Conservation (phyloP, 106 monocot genomes). For the Apostasia ramifera region DNA sequence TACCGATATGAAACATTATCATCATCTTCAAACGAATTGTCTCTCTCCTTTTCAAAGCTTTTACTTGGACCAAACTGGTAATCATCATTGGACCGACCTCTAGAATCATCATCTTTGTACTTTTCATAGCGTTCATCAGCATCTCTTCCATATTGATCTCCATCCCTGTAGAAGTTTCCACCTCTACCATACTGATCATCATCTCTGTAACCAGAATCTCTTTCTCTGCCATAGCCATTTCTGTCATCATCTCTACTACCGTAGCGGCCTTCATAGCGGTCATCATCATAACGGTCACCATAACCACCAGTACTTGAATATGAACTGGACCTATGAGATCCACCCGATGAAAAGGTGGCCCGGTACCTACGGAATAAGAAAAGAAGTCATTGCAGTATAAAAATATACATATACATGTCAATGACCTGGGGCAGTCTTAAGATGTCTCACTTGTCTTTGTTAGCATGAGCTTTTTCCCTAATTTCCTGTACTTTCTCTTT, state of each 20-base stretch:
- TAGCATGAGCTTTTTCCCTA: constrained; percentile 71
- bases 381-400: not conserved
- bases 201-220: constrained; percentile 56
- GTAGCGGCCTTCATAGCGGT: constrained; percentile 47
- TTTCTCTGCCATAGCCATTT: constrained; percentile 60
- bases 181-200: constrained; percentile 61
- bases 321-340: constrained; percentile 37
- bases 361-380: constrained; percentile 30
- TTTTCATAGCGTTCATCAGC: constrained; percentile 43
- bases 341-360: constrained; percentile 40
- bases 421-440: not conserved
- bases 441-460: constrained; percentile 63
- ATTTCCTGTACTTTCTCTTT: constrained; percentile 83
- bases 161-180: constrained; percentile 43
- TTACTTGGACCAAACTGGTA: constrained; percentile 44
- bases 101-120: constrained; percentile 51
- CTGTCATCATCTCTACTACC: constrained; percentile 52
- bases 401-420: not conserved
- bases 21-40: constrained; percentile 65
- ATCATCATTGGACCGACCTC: constrained; percentile 42
- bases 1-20: constrained; percentile 71
- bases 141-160: constrained; percentile 46
- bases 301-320: constrained; percentile 47
- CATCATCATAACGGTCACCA: constrained; percentile 62
- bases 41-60: constrained; percentile 46